phyloP scores from a whole-genome alignment of 257 asterid genomes.

The Henckelia pumila region DNA sequence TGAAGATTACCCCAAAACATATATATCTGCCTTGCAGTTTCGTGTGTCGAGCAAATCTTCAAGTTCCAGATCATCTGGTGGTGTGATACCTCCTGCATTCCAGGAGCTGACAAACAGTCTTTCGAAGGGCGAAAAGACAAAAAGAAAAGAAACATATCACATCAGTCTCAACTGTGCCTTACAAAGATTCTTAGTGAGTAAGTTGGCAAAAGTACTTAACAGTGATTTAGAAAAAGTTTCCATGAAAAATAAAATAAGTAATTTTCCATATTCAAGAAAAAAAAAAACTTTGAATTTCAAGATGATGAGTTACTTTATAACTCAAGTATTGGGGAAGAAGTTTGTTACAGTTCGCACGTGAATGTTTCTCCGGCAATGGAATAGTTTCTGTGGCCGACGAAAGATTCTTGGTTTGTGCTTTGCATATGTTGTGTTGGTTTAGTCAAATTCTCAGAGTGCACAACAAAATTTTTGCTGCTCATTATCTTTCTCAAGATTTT shows the following conservation, averaged over 20 bases:
- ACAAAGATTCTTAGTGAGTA: background rate
- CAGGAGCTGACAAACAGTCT: constrained; percentile 65
- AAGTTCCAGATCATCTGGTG: constrained; percentile 49
- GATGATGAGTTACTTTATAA: constrained; percentile 11
- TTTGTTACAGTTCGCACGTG: constrained; percentile 23
- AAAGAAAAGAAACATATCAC: constrained; percentile 18
- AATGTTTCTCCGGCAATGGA: constrained; percentile 18
- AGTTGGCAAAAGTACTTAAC: background rate
- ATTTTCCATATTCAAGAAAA: background rate
- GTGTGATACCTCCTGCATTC: constrained; percentile 62
- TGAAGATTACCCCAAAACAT: constrained; percentile 54
- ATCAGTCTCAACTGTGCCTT: constrained; percentile 25
- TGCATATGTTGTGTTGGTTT: constrained; percentile 15
- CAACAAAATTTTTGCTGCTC: constrained; percentile 7
- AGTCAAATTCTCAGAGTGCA: constrained; percentile 16
- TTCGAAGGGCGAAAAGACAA: constrained; percentile 16
- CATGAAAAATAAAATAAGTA: background rate
- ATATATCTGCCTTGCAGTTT: constrained; percentile 50
- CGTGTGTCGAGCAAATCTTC: constrained; percentile 42
- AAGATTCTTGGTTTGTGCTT: constrained; percentile 22
- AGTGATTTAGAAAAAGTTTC: background rate
- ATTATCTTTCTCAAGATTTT: constrained; percentile 20
- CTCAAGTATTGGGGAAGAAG: constrained; percentile 14
- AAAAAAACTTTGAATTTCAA: constrained; percentile 3
- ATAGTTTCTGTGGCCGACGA: background rate